Base-by-base conservation (phyloP, 805 yeast genomes). In the Nakazawaea pomicola region DNA sequence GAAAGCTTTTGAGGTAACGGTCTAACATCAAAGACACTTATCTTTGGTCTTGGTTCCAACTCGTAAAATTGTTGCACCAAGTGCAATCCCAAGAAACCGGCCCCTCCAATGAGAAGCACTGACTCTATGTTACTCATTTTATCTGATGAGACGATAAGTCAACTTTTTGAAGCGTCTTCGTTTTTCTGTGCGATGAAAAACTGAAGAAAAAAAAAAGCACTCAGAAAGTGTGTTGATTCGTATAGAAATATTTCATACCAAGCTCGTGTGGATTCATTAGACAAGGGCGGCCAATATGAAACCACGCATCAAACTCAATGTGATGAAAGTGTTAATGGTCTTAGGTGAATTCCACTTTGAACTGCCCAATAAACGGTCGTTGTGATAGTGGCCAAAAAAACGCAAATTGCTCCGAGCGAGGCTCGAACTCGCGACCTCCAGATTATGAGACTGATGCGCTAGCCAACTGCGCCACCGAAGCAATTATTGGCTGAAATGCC, bases 1-100 rank as follows among this genome's bases (percentile, higher is more conserved):
- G 96, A 78, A 38, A 84, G 58, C 30, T 69, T 68, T 29, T 76
- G 83, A 4, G 96, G 96, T 33, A 88, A 62, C 20, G 93, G 95
- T 51, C 98, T 81, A 33, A 93, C 80, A 61, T 93, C 99, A 57
- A 93, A 86, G 14, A 93, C 95, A 54, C 81, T 83, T 46, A 93
- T 83, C 33, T 72, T 60, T 8, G 95, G 90, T 33, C 76, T 66
- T 17, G 93, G 84, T 11, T 72, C 55, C 28, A 72, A 64, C 34
- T 72, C 70, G 65, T 76, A 75, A 61, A 90, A 91, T 60, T 87
- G 93, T 53, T 90, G 90, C 32, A 93, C 78, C 49, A 93, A 67
- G 51, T 93, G 99, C 34, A 88, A 76, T 2, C 99, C 99, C 16
- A 93, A 72, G 51, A 93, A 93, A 0, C 99, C 99, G 4, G 96